A percentile compares a stretch with the other conserved stretches of the same genome.
Evolutionary conservation across 106 monocot species (phyloP).

Genomic region (Hemerocallis citrina): DNA sequence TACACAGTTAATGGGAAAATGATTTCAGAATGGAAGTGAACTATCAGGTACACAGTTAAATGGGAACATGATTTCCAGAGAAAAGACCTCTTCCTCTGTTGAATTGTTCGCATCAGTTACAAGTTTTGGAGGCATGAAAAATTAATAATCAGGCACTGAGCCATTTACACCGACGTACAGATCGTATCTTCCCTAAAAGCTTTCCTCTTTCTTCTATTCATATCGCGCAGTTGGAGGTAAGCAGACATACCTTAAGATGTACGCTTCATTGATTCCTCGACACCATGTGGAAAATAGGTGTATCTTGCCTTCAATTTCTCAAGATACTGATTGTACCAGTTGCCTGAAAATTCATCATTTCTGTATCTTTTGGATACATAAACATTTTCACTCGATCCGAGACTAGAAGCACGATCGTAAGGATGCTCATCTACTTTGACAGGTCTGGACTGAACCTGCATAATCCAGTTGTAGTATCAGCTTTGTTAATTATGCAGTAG

Average conservation of each 20-base stretch:
- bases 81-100: conserved; percentile 46
- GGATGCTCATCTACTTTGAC: conserved; percentile 24
- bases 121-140: conserved; percentile 19
- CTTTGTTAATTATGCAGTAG: background rate
- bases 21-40: conserved; percentile 37
- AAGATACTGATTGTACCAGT: conserved; percentile 60
- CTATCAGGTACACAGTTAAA: conserved; percentile 79
- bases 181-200: conserved; percentile 35
- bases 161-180: background rate
- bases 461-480: background rate
- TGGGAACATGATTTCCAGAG: conserved; percentile 87
- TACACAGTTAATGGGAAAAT: no score
- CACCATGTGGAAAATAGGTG: conserved; percentile 33
- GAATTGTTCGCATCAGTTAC: conserved; percentile 20
- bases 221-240: conserved; percentile 39
- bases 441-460: conserved; percentile 50
- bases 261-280: conserved; percentile 57
- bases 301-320: conserved; percentile 47
- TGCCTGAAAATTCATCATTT: conserved; percentile 51
- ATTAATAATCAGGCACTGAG: conserved; percentile 22
- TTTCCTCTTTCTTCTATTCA: conserved; percentile 58
- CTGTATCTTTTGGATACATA: conserved; percentile 27
- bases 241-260: conserved; percentile 81
- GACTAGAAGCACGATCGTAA: conserved; percentile 21
- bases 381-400: conserved; percentile 32